Evolutionary conservation across 305 asterid species (phyloP).

Genomic region (Lippia alba): DNA sequence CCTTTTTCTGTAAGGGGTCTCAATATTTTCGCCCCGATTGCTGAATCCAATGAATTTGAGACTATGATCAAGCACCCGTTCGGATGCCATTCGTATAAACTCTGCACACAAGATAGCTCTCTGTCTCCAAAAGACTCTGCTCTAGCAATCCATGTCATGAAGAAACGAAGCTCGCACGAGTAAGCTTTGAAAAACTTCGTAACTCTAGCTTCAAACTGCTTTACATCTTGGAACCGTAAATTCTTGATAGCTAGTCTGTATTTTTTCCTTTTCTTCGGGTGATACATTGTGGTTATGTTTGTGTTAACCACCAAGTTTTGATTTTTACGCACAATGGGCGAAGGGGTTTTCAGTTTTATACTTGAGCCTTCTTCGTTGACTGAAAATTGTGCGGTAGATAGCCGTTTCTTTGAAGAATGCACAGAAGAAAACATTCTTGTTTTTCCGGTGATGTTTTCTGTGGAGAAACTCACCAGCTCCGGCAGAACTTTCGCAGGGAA

Average conservation of each 20-base stretch:
- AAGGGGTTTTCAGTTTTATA: conserved; percentile 43
- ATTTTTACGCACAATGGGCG: conserved; percentile 45
- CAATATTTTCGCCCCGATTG: conserved; percentile 53
- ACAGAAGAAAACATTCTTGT: conserved; percentile 48
- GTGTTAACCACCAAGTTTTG: conserved; percentile 42
- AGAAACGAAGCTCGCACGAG: conserved; percentile 65
- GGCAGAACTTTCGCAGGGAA: conserved; percentile 47
- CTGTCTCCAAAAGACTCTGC: conserved; percentile 61
- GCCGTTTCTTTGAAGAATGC: conserved; percentile 36
- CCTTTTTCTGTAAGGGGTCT: conserved; percentile 64
- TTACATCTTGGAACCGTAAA: conserved; percentile 34
- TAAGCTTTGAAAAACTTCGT: conserved; percentile 53
- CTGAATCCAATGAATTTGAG: conserved; percentile 76
- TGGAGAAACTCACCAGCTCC: conserved; percentile 43
- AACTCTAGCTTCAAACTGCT: conserved; percentile 57
- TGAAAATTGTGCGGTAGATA: conserved; percentile 40
- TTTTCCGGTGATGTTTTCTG: conserved; percentile 49
- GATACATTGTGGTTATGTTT: conserved; percentile 37
- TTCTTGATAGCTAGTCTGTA: conserved; percentile 42
- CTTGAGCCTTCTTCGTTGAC: conserved; percentile 43
- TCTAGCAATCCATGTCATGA: conserved; percentile 94
- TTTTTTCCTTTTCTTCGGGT: conserved; percentile 37
- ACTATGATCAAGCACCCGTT: conserved; percentile 68
- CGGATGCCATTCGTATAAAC: conserved; percentile 74
- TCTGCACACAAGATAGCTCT: conserved; percentile 57